Evolutionary conservation across 2,329 filamentous ascomycete species (phyloP).

Genomic region (Colletotrichum ledebouriae): DNA sequence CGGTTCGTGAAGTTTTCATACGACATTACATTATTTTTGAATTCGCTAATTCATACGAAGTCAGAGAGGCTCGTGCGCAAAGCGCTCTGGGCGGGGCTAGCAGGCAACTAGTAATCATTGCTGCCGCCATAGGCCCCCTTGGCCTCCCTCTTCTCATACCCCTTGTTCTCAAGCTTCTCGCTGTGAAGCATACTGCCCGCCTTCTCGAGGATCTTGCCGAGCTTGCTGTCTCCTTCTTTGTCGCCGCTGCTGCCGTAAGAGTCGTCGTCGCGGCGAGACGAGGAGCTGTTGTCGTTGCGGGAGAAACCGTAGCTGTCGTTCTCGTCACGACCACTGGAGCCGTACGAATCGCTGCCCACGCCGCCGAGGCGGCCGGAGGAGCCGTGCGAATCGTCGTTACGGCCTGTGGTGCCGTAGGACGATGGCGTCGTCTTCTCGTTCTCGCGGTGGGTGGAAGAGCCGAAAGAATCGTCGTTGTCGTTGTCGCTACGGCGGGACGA

Average conservation of each 20-base stretch:
- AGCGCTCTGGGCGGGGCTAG: no score
- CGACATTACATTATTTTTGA: background rate
- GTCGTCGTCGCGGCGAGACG: constrained; percentile 26
- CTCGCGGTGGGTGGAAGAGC: constrained; percentile 38
- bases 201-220: constrained; percentile 72
- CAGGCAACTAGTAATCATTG: constrained; percentile 24
- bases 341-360: constrained; percentile 43
- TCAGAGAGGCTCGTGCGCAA: background rate
- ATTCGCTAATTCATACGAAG: background rate
- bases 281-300: constrained; percentile 51
- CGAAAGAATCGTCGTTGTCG: constrained; percentile 27
- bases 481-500: constrained; percentile 15
- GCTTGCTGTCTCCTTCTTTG: constrained; percentile 56
- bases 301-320: constrained; percentile 47
- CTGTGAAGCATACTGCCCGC: constrained; percentile 64
- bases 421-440: constrained; percentile 33
- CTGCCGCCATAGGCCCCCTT: constrained; percentile 49
- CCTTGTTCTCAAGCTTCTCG: constrained; percentile 62
- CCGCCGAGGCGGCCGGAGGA: constrained; percentile 37
- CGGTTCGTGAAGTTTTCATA: background rate
- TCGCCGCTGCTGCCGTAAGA: constrained; percentile 39
- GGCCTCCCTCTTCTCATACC: constrained; percentile 62
- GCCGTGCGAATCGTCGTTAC: constrained; percentile 44
- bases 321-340: constrained; percentile 51
- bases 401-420: constrained; percentile 40